Evolutionary conservation across 1,284 basidiomycete genomes (phyloP).

Genomic region (Sporisorium graminicola): DNA sequence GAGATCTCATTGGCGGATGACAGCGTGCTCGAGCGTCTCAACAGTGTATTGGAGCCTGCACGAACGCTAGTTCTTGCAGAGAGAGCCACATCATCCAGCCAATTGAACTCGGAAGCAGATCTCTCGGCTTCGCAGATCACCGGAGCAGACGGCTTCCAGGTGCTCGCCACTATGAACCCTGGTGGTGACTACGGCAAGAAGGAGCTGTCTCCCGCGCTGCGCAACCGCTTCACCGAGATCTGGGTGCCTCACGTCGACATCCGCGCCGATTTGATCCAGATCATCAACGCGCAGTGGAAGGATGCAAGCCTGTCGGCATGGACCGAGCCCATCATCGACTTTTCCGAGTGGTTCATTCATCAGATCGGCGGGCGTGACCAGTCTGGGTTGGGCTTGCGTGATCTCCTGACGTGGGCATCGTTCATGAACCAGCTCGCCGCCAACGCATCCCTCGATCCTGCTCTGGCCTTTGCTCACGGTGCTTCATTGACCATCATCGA

Average conservation of each 20-base stretch:
- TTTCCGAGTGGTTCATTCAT: conserved; percentile 82
- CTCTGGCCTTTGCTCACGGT: conserved; percentile 70
- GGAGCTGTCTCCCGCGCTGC: conserved; percentile 93
- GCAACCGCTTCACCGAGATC: conserved; percentile 99
- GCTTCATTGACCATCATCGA: conserved; percentile 71
- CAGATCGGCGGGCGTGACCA: conserved; percentile 76
- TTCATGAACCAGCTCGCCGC: conserved; percentile 81
- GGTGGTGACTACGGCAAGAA: conserved; percentile 99
- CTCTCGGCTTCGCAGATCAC: conserved; percentile 49
- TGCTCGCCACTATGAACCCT: conserved; percentile 99
- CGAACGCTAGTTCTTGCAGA: conserved; percentile 93
- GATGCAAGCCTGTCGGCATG: conserved; percentile 74
- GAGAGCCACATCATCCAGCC: conserved; percentile 76
- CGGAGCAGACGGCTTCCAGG: conserved; percentile 77
- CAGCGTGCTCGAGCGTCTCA: conserved; percentile 95
- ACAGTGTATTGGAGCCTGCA: conserved; percentile 92
- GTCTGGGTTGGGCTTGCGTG: conserved; percentile 76
- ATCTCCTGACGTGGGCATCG: conserved; percentile 91
- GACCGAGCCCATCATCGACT: conserved; percentile 81
- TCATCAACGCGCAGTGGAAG: conserved; percentile 82
- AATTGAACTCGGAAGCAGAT: conserved; percentile 71
- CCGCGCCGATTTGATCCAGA: conserved; percentile 81
- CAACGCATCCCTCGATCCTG: conserved; percentile 31
- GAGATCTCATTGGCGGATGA: conserved; percentile 99
- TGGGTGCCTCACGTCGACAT: conserved; percentile 93